Evolutionary conservation across 2,329 filamentous ascomycete genomes (phyloP).

Genomic region (Dothideomycetidae sp.): DNA sequence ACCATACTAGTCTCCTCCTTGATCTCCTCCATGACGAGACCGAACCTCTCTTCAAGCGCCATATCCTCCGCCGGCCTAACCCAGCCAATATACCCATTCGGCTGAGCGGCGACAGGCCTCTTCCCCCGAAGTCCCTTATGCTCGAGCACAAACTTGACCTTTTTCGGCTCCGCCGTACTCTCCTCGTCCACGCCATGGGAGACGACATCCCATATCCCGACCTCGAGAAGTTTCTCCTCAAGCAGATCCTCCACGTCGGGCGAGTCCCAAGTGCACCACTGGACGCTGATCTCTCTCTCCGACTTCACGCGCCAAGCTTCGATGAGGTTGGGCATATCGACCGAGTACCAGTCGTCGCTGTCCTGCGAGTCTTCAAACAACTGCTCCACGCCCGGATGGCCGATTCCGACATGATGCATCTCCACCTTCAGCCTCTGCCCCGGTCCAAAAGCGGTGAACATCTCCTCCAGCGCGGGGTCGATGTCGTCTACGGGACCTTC

Average conservation of each 20-base stretch:
- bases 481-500: slow-evolving; percentile 7
- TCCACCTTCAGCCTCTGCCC: background rate
- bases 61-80: background rate
- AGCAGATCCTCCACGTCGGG: background rate
- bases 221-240: background rate
- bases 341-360: slow-evolving; percentile 3
- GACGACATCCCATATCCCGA: background rate
- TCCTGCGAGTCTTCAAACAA: background rate
- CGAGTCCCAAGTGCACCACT: background rate
- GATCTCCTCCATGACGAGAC: background rate
- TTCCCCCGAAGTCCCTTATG: background rate
- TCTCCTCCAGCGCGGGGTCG: slow-evolving; percentile 7
- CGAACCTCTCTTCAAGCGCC: background rate
- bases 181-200: background rate
- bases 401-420: slow-evolving; percentile 1
- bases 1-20: background rate
- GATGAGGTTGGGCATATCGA: slow-evolving; percentile 6
- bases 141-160: background rate
- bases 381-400: slow-evolving; percentile 3
- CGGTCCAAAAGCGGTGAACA: slow-evolving; percentile 1
- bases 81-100: background rate
- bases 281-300: background rate
- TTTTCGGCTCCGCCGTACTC: background rate
- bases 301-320: slow-evolving; percentile 2
- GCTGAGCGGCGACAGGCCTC: background rate